phyloP scores from a whole-genome alignment of 176 grass and related monocot species.

The barley (Hordeum vulgare) region MorexV3_pseudomolecules_assembly NC_058519.1:9719765-9720264 shows the following conservation, averaged over 20 bases:
- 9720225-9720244: no score
- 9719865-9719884: slow-evolving; percentile 20
- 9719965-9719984: no score
- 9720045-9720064: slow-evolving; percentile 34
- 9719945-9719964: not conserved
- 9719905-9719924: no score
- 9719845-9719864: slow-evolving; percentile 41
- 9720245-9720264: no score
- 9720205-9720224: no score
- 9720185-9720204: no score
- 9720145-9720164: not conserved
- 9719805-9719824: slow-evolving; percentile 42
- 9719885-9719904: no score
- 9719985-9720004: no score
- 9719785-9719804: slow-evolving; percentile 32
- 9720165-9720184: no score
- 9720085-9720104: slow-evolving; percentile 10
- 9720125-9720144: slow-evolving; percentile 48
- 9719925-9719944: no score
- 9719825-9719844: slow-evolving; percentile 52
- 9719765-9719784: not conserved
- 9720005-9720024: no score
- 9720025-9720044: slow-evolving; percentile 48
- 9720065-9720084: not conserved
- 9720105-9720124: slow-evolving; percentile 13